Conservation (phyloP, 495 filamentous ascomycete species). For the Xylaria cubensis region DNA sequence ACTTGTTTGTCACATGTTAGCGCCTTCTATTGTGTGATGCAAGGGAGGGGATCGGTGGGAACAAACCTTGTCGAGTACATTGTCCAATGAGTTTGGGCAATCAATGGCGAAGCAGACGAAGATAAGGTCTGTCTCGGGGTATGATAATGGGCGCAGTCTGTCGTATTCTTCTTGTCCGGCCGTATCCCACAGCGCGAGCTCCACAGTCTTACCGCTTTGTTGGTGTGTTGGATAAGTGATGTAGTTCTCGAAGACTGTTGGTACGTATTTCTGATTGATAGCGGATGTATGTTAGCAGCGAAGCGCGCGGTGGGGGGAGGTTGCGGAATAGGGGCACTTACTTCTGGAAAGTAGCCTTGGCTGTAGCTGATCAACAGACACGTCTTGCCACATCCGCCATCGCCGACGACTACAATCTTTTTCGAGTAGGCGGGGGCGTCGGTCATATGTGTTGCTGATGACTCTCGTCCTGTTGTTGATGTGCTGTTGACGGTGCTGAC, state of each 20-base stretch:
- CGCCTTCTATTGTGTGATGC: neutral
- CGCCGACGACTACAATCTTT: slow-evolving; percentile 98
- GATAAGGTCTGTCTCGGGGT: slow-evolving; percentile 95
- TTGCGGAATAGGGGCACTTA: slow-evolving; percentile 47
- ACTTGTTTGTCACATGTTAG: slow-evolving; percentile 58
- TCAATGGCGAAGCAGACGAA: slow-evolving; percentile 99
- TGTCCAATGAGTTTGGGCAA: slow-evolving; percentile 96
- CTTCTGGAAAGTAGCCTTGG: slow-evolving; percentile 98
- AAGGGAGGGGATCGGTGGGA: neutral
- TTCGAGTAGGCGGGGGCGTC: slow-evolving; percentile 93
- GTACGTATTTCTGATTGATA: slow-evolving; percentile 93
- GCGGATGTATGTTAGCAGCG: neutral
- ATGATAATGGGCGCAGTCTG: slow-evolving; percentile 90
- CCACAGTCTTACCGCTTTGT: slow-evolving; percentile 86
- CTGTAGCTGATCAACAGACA: slow-evolving; percentile 98
- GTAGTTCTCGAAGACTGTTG: slow-evolving; percentile 99
- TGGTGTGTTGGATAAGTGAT: slow-evolving; percentile 93
- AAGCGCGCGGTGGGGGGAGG: neutral
- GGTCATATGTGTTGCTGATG: slow-evolving; percentile 82
- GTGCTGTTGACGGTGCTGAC: slow-evolving; percentile 75
- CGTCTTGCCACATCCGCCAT: slow-evolving; percentile 98
- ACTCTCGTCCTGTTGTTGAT: slow-evolving; percentile 70
- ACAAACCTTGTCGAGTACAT: slow-evolving; percentile 96
- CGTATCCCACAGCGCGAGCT: slow-evolving; percentile 97
- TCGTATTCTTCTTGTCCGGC: slow-evolving; percentile 99